Evolutionary conservation across 345 rosid species (phyloP), one percentile per base, ranked within the genome.

Genomic region (Hypericum androsaemum): DNA sequence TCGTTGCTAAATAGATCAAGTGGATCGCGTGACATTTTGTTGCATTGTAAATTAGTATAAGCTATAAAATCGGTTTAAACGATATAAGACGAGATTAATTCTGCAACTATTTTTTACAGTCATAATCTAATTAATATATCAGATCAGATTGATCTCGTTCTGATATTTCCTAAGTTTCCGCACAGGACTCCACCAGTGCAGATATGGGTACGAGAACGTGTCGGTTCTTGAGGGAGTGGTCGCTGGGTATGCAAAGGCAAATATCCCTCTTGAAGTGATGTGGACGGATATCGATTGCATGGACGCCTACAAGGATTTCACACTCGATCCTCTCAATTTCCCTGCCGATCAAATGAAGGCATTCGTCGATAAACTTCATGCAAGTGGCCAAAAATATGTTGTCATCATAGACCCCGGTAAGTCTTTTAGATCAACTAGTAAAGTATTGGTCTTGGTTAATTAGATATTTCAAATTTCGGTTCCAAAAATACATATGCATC

Each of bases 271-370:
- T 7, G 95, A 86, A 52, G 90, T 82, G 9, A 82, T 86, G 70
- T 86, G 90, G 95, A 77, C 82, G 0, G 95, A 86, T 51, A 86
- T 86, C 37, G 95, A 86, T 58, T 65, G 82, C 80, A 86, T 82
- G 95, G 90, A 80, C 38, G 78, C 39, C 1, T 79, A 52, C 44
- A 79, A 80, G 77, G 88, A 73, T 60, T 86, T 86, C 64, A 82
- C 95, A 37, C 77, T 86, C 47, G 78, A 82, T 41, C 88, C 90
- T 0, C 40, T 75, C 12, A 78, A 82, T 59, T 86, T 80, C 62
- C 90, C 88, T 0, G 59, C 39, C 40, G 76, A 77, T 5, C 53
- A 49, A 60, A 71, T 80, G 88, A 77, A 64, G 38, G 51, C 39
- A 0, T 69, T 83, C 10, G 75, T 83, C 6, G 59, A 62, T 12